Evolutionary conservation across 2,329 filamentous ascomycete genomes (phyloP).

Genomic region (Trichoderma atroviride): DNA sequence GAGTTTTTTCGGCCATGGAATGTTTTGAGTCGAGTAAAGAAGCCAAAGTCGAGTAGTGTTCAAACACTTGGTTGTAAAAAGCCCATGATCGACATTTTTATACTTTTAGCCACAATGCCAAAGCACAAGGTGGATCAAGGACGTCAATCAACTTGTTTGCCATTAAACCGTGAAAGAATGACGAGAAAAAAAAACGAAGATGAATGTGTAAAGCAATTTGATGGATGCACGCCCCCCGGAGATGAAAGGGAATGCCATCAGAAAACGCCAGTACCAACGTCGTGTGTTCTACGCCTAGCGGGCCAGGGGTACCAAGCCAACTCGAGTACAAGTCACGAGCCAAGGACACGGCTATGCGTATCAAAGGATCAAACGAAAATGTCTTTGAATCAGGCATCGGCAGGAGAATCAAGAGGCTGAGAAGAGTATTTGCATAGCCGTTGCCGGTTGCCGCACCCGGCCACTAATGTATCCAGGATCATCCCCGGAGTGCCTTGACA

Average conservation of each 20-base stretch:
- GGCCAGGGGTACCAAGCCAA: background rate
- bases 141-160: background rate
- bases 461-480: background rate
- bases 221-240: background rate
- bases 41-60: background rate
- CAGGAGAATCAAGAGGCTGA: background rate
- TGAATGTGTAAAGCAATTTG: background rate
- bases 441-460: slow-evolving; percentile 10
- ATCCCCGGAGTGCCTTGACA: background rate
- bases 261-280: background rate
- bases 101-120: background rate
- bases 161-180: background rate
- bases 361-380: background rate
- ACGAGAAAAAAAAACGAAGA: background rate
- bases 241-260: background rate
- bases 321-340: background rate
- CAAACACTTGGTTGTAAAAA: background rate
- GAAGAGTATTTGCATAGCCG: background rate
- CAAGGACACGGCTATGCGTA: background rate
- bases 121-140: background rate
- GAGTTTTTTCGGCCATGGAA: background rate
- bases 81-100: background rate
- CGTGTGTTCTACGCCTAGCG: background rate
- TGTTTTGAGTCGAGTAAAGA: background rate
- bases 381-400: background rate